A percentile compares a stretch with the other conserved stretches of the same genome.
Evolutionary conservation across 345 rosid species (phyloP).

Genomic region (Eucalyptus victrix): DNA sequence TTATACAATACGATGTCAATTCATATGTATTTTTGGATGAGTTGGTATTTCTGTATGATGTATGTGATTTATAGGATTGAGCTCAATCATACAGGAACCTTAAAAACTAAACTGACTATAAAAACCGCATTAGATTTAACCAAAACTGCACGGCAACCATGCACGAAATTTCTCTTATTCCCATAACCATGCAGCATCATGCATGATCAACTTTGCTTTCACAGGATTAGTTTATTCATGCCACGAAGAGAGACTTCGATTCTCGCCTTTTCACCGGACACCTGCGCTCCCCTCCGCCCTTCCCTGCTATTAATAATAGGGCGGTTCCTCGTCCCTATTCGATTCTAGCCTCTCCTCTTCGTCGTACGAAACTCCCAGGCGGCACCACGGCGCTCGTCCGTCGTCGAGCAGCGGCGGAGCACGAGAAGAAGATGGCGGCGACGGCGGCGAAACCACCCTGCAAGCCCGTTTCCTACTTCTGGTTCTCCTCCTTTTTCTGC

Average conservation of each 20-base stretch:
- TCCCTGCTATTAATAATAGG: background rate
- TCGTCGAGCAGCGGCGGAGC: background rate
- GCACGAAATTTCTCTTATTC: background rate
- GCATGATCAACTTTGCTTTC: background rate
- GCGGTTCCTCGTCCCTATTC: background rate
- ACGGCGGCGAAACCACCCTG: background rate
- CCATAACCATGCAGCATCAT: background rate
- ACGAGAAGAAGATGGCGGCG: background rate
- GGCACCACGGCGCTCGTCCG: background rate
- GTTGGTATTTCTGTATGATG: background rate
- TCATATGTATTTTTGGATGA: fast-evolving
- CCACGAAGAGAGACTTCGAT: background rate
- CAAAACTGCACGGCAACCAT: background rate
- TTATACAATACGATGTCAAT: background rate
- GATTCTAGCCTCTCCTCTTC: background rate
- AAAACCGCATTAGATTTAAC: background rate
- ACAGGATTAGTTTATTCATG: background rate
- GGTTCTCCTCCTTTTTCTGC: background rate
- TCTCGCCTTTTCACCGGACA: background rate
- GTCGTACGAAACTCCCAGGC: background rate
- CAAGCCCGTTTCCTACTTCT: background rate
- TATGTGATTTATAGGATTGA: background rate
- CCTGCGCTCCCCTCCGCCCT: background rate
- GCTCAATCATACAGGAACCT: background rate
- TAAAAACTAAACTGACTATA: background rate